Percentiles rank a stretch among this genome's conserved stretches.
Conservation (phyloP, 768 basidiomycete species). For the Leucogyrophana mollusca region DNA sequence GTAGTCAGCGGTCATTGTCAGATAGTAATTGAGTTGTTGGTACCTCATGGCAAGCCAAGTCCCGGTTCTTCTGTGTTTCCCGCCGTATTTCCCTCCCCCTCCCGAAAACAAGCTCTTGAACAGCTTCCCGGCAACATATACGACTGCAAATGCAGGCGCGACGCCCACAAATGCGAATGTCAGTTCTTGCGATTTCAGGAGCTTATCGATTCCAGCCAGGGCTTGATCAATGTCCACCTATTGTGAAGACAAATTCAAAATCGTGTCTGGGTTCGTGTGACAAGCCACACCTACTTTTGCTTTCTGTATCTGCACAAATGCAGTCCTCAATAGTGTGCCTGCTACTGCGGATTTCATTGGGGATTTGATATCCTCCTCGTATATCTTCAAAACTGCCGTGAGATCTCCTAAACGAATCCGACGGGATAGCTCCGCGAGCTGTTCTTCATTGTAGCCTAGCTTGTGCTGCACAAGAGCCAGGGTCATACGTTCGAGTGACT, state of each 20-base stretch:
- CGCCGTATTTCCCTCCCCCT: constrained; percentile 56
- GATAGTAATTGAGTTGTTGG: not conserved
- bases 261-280: not conserved
- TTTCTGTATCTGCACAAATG: constrained; percentile 94
- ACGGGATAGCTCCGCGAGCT: constrained; percentile 62
- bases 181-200: constrained; percentile 91
- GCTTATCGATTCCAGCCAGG: constrained; percentile 85
- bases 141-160: constrained; percentile 80
- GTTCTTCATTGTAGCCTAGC: constrained; percentile 57
- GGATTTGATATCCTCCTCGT: constrained; percentile 89
- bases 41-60: constrained; percentile 76
- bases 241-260: not conserved
- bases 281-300: constrained; percentile 61
- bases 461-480: constrained; percentile 82
- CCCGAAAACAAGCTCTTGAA: constrained; percentile 49
- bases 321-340: constrained; percentile 78
- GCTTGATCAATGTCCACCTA: constrained; percentile 93
- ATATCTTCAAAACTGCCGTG: constrained; percentile 81
- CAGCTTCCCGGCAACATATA: constrained; percentile 66
- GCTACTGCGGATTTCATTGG: constrained; percentile 78
- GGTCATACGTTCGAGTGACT: constrained; percentile 95
- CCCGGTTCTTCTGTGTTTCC: constrained; percentile 47
- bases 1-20: constrained; percentile 7
- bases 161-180: constrained; percentile 98
- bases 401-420: constrained; percentile 80